Percentiles rank a stretch among this genome's conserved stretches.
Conservation (phyloP, 108 stramenopile species). For the Cyclotella cryptica region DNA sequence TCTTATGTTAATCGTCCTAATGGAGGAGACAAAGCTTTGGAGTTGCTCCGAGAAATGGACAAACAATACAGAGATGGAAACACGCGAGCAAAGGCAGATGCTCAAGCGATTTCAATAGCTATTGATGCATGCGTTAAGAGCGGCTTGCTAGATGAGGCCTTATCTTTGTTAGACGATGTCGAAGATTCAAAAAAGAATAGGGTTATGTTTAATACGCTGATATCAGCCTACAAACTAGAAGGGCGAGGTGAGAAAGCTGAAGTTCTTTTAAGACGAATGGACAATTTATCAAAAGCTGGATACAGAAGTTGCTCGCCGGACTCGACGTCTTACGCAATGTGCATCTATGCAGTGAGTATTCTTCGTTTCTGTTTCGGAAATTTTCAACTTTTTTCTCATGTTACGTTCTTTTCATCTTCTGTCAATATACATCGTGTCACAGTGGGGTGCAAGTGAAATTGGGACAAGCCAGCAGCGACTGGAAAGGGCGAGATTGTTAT, state of each 20-base stretch:
- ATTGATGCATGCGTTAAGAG: conserved; percentile 55
- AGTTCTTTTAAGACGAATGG: conserved; percentile 41
- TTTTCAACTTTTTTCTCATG: not conserved
- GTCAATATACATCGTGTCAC: not conserved
- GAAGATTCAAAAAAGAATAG: conserved; percentile 38
- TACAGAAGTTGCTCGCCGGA: conserved; percentile 39
- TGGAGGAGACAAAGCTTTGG: conserved; percentile 43
- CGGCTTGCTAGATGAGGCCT: conserved; percentile 36
- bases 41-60: conserved; percentile 47
- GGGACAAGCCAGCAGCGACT: conserved; percentile 16
- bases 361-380: not conserved
- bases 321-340: conserved; percentile 35
- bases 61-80: conserved; percentile 45
- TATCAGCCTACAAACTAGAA: conserved; percentile 46
- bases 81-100: conserved; percentile 40
- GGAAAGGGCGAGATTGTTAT: conserved; percentile 19
- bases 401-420: not conserved
- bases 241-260: conserved; percentile 45
- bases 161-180: conserved; percentile 26
- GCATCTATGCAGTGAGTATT: conserved; percentile 41
- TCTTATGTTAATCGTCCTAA: conserved; percentile 41
- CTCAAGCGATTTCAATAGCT: conserved; percentile 37
- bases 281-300: conserved; percentile 27
- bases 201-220: conserved; percentile 46
- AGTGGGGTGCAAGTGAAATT: conserved; percentile 43